Evolutionary conservation across 164 flowering plant genomes (phyloP).

Genomic region (Dillenia turbinata): DNA sequence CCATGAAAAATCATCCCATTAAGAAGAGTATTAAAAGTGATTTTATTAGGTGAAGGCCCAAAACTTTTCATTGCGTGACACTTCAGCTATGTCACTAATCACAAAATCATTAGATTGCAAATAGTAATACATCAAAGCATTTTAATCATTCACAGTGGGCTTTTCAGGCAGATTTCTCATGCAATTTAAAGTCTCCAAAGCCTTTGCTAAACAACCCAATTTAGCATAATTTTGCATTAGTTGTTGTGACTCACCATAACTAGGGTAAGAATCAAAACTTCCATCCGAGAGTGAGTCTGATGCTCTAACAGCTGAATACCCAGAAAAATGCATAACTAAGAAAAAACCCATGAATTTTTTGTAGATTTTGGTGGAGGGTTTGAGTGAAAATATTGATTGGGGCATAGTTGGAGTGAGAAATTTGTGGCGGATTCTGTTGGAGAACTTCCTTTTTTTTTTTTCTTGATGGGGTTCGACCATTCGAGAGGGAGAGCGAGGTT

Average conservation of each 20-base stretch:
- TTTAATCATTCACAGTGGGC: slow-evolving; percentile 40
- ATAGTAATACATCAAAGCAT: slow-evolving; percentile 36
- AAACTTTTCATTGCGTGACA: slow-evolving; percentile 30
- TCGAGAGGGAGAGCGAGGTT: no score
- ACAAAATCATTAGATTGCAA: slow-evolving; percentile 23
- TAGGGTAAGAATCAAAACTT: neutral
- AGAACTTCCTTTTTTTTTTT: no score
- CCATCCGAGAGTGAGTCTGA: slow-evolving; percentile 4
- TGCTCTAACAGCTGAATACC: slow-evolving; percentile 5
- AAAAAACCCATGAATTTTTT: no score
- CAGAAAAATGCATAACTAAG: no score
- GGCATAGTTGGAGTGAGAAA: no score
- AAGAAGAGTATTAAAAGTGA: slow-evolving; percentile 36
- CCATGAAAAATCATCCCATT: slow-evolving; percentile 31
- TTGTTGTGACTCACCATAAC: slow-evolving; percentile 13
- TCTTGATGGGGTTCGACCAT: no score
- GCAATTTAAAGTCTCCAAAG: slow-evolving; percentile 25
- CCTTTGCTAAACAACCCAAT: slow-evolving; percentile 26
- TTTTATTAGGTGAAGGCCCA: slow-evolving; percentile 39
- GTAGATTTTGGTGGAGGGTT: no score
- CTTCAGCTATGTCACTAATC: slow-evolving; percentile 15
- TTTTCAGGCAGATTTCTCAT: slow-evolving; percentile 28
- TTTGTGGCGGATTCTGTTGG: no score
- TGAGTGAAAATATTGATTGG: no score
- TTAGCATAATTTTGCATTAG: slow-evolving; percentile 28